Percentiles rank a stretch among this genome's conserved stretches.
Evolutionary conservation across 192 early-diverging fungal species (phyloP).

Genomic region (Backusella sp.): DNA sequence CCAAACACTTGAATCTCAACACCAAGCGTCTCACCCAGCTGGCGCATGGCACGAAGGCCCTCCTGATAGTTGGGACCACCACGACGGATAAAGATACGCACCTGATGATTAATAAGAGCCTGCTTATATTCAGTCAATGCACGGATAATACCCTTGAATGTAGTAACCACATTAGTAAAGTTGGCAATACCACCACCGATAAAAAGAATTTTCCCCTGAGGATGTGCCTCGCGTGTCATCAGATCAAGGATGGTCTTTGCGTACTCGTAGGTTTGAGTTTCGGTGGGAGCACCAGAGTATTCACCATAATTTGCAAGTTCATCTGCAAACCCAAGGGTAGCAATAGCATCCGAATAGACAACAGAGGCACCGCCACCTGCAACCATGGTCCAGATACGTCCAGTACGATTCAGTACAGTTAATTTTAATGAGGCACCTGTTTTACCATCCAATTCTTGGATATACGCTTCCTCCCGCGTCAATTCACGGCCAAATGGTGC

Average conservation of each 20-base stretch:
- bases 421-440: constrained; percentile 98
- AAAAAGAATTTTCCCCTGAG: constrained; percentile 94
- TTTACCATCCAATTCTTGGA: constrained; percentile 95
- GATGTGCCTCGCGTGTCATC: constrained; percentile 88
- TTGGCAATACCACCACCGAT: constrained; percentile 99
- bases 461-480: constrained; percentile 96
- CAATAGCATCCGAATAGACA: constrained; percentile 98
- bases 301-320: constrained; percentile 99
- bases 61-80: constrained; percentile 99
- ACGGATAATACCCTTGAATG: constrained; percentile 98
- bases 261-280: constrained; percentile 99
- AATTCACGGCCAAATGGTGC: constrained; percentile 97
- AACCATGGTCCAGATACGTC: constrained; percentile 99
- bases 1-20: constrained; percentile 95
- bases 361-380: constrained; percentile 99
- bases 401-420: constrained; percentile 94
- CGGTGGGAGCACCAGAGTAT: constrained; percentile 98
- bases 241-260: constrained; percentile 98
- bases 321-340: constrained; percentile 88
- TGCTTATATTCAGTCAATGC: constrained; percentile 92
- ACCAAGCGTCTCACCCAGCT: constrained; percentile 88
- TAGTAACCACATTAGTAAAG: constrained; percentile 98
- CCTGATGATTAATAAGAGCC: constrained; percentile 79
- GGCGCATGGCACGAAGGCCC: constrained; percentile 92
- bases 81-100: constrained; percentile 94